phyloP scores from a whole-genome alignment of 768 basidiomycete species.

The Rhizopogon roseolus region DNA sequence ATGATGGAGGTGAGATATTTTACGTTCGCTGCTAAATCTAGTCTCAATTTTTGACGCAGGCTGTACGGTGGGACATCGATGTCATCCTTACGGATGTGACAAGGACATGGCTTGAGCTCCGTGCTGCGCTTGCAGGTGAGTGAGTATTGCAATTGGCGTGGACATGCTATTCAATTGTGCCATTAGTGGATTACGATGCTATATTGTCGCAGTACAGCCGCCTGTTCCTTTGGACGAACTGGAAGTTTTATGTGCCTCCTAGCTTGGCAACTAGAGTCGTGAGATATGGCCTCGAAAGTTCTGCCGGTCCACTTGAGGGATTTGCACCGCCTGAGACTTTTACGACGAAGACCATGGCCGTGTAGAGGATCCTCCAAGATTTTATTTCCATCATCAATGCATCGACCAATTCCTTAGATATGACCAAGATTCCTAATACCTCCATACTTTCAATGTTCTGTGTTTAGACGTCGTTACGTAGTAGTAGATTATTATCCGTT shows the following conservation, averaged over 20 bases:
- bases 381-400: background rate
- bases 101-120: conserved; percentile 60
- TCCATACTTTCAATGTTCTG: background rate
- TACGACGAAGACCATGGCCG: conserved; percentile 9
- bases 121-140: conserved; percentile 53
- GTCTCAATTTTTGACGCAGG: conserved; percentile 34
- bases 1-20: conserved; percentile 75
- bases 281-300: conserved; percentile 38
- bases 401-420: conserved; percentile 2
- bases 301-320: conserved; percentile 51
- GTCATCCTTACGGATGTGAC: conserved; percentile 79
- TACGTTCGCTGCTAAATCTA: no score
- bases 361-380: conserved; percentile 6
- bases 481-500: no score
- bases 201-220: conserved; percentile 58
- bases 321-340: conserved; percentile 23
- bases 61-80: conserved; percentile 73
- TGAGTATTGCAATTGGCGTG: conserved; percentile 1
- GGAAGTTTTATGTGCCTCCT: conserved; percentile 53
- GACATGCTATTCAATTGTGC: background rate
- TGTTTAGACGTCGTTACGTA: no score
- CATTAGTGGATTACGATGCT: conserved; percentile 62
- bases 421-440: background rate
- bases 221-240: conserved; percentile 70
- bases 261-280: conserved; percentile 24